A percentile compares a stretch with the other conserved stretches of the same genome.
These are phyloP conservation scores for Coemansia sp. DNA, from an alignment of 192 early-diverging fungal genomes.

Conservation along the genomic window DNA sequence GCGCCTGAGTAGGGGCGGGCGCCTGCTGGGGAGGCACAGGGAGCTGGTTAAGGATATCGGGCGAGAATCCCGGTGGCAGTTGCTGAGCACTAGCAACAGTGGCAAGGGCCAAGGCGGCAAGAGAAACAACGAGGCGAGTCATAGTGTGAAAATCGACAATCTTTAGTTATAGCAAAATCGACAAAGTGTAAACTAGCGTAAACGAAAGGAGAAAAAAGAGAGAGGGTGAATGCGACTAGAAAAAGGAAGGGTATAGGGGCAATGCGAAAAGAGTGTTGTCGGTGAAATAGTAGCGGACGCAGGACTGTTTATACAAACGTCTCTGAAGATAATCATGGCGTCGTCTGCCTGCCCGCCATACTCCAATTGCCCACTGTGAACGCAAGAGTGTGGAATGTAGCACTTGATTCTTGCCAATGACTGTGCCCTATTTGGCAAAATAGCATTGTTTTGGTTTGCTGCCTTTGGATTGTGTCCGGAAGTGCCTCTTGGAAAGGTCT, in stretches of 20 bases:
- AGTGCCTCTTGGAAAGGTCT: neutral
- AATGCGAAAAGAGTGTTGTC: neutral
- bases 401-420: slow-evolving; percentile 7
- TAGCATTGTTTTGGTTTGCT: slow-evolving; percentile 6
- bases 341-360: neutral
- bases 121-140: slow-evolving; percentile 32
- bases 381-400: neutral
- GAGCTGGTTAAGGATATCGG: slow-evolving; percentile 43
- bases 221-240: neutral
- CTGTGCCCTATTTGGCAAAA: neutral
- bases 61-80: slow-evolving; percentile 33
- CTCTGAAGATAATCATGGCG: neutral
- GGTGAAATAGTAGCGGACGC: neutral
- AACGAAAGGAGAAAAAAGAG: neutral
- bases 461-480: neutral
- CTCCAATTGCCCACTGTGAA: neutral
- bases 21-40: slow-evolving; percentile 47
- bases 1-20: slow-evolving; percentile 43
- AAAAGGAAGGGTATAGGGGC: neutral
- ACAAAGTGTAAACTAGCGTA: neutral
- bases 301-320: slow-evolving; percentile 5
- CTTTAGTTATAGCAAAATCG: neutral
- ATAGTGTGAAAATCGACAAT: slow-evolving; percentile 16
- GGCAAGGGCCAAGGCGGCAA: slow-evolving; percentile 28
- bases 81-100: slow-evolving; percentile 21